phyloP scores from a whole-genome alignment of 2,329 filamentous ascomycete genomes.

The Diaporthe citri region DNA sequence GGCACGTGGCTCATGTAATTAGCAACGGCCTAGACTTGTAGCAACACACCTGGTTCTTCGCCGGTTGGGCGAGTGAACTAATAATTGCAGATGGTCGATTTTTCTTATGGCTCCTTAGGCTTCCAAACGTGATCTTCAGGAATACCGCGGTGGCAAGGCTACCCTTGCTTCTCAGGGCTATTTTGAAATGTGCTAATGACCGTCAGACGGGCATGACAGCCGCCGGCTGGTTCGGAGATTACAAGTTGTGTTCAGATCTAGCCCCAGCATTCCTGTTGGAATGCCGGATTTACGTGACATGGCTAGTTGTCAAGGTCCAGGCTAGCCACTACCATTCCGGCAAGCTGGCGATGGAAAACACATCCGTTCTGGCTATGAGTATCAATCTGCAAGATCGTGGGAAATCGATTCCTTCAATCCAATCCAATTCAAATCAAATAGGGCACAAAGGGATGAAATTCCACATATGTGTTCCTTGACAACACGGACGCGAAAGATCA shows the following conservation, averaged over 20 bases:
- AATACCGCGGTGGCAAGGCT: background rate
- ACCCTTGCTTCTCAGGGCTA: background rate
- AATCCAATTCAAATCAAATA: rapidly evolving
- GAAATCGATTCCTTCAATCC: background rate
- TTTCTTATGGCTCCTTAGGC: background rate
- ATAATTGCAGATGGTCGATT: background rate
- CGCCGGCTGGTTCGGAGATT: background rate
- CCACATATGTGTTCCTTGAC: background rate
- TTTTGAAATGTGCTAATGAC: background rate
- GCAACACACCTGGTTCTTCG: background rate
- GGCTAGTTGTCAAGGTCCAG: background rate
- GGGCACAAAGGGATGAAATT: background rate
- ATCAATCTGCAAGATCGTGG: rapidly evolving
- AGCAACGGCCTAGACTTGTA: background rate
- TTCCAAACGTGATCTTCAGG: background rate
- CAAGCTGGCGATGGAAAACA: background rate
- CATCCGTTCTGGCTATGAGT: background rate
- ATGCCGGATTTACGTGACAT: background rate
- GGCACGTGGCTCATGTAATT: background rate
- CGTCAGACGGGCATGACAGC: background rate
- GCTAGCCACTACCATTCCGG: background rate
- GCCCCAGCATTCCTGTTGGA: background rate
- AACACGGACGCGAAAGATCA: slow-evolving; percentile 1
- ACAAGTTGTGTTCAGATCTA: background rate
- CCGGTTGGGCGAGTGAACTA: background rate